Evolutionary conservation across 176 grass and related monocot genomes (phyloP).

Genomic region (Carex scoparia): DNA sequence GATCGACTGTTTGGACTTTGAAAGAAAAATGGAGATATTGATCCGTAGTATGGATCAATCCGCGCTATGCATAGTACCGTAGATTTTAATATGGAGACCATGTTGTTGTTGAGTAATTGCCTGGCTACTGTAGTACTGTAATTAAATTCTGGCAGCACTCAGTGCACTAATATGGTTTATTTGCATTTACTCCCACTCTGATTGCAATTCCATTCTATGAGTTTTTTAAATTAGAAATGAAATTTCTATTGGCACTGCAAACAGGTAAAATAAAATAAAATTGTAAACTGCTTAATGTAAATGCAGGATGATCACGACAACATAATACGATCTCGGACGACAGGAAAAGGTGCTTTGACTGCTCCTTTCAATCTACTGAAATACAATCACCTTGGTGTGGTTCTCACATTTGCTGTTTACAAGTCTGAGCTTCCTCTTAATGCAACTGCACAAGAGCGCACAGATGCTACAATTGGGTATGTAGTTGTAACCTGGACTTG

Average conservation of each 20-base stretch:
- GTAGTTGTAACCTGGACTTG: background rate
- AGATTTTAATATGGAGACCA: no score
- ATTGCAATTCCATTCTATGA: background rate
- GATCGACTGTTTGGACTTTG: no score
- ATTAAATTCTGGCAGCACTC: background rate
- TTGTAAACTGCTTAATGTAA: background rate
- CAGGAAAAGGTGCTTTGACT: constrained; percentile 68
- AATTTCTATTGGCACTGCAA: background rate
- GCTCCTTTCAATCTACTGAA: constrained; percentile 73
- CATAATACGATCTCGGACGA: constrained; percentile 60
- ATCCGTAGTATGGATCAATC: no score
- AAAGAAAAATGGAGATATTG: no score
- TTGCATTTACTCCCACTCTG: background rate
- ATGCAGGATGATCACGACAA: constrained; percentile 68
- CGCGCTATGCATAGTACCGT: no score
- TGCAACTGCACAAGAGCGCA: constrained; percentile 48
- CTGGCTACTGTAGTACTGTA: background rate
- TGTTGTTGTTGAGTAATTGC: background rate
- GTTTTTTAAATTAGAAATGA: background rate
- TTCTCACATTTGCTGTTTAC: constrained; percentile 79
- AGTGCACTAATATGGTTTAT: background rate
- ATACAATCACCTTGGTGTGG: constrained; percentile 68
- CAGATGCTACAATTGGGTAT: constrained; percentile 64
- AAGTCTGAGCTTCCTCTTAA: constrained; percentile 53
- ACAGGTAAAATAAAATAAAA: background rate